These are phyloP conservation scores for Candida easanensis DNA, from an alignment of 805 yeast genomes.

Conservation along the genomic window DNA sequence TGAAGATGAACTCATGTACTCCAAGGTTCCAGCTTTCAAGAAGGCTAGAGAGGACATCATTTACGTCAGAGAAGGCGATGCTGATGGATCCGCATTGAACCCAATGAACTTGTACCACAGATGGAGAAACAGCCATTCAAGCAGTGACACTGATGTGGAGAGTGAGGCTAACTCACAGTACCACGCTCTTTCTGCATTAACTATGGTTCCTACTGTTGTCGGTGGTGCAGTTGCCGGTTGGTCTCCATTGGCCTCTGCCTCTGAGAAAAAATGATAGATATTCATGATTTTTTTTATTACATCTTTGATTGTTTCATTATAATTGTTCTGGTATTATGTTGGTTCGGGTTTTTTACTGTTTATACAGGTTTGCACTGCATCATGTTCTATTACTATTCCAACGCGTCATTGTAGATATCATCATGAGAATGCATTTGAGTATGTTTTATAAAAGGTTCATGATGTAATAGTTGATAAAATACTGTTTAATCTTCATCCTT, in stretches of 20 bases:
- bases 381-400: too few species aligned
- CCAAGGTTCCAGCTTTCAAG: conserved; percentile 32
- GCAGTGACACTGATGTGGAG: conserved; percentile 10
- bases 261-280: conserved; percentile 2
- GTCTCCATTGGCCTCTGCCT: conserved; percentile 27
- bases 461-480: too few species aligned
- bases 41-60: conserved; percentile 31
- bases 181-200: conserved; percentile 39
- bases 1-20: conserved; percentile 22
- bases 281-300: neutral
- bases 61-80: conserved; percentile 23
- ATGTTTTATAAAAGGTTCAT: neutral
- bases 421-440: too few species aligned
- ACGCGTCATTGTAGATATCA: too few species aligned
- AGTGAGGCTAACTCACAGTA: conserved; percentile 12
- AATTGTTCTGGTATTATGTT: neutral
- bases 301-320: neutral
- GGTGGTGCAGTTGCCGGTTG: conserved; percentile 60
- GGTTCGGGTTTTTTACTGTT: too few species aligned
- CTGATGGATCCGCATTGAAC: conserved; percentile 18
- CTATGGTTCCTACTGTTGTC: conserved; percentile 53
- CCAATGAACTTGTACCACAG: conserved; percentile 27
- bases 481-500: conserved; percentile 1
- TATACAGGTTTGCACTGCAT: too few species aligned
- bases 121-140: conserved; percentile 21